phyloP scores from a whole-genome alignment of 495 filamentous ascomycete genomes.

The Penicillium desertorum region DNA sequence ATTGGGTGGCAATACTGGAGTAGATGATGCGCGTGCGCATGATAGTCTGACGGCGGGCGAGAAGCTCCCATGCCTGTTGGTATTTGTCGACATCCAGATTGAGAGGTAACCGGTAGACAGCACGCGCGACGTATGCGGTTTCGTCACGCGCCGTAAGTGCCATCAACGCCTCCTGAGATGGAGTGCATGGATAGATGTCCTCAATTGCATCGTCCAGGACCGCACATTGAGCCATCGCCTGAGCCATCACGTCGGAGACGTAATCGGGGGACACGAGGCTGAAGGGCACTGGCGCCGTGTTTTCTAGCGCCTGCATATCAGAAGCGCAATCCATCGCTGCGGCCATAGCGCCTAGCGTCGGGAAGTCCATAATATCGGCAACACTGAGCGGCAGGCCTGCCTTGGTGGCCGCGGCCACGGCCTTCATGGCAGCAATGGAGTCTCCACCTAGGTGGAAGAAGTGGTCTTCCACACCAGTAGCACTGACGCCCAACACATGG shows the following conservation, averaged over 20 bases:
- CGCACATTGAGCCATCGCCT: constrained; percentile 7
- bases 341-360: background rate
- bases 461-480: background rate
- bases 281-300: background rate
- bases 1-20: constrained; percentile 3
- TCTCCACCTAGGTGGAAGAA: background rate
- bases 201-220: constrained; percentile 31
- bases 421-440: background rate
- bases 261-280: background rate
- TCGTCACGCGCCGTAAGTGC: background rate
- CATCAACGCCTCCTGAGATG: constrained; percentile 37
- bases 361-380: background rate
- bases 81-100: constrained; percentile 4
- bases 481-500: background rate
- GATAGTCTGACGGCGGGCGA: constrained; percentile 34
- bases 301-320: background rate
- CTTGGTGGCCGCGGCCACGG: background rate
- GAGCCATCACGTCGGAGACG: constrained; percentile 2
- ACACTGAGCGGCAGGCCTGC: background rate
- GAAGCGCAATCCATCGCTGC: background rate
- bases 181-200: constrained; percentile 55
- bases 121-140: background rate
- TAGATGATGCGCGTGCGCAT: constrained; percentile 50
- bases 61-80: constrained; percentile 3
- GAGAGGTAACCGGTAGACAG: background rate